These are phyloP conservation scores for Camillea tinctor DNA, from an alignment of 2,329 filamentous ascomycete species.

Conservation along the genomic window DNA sequence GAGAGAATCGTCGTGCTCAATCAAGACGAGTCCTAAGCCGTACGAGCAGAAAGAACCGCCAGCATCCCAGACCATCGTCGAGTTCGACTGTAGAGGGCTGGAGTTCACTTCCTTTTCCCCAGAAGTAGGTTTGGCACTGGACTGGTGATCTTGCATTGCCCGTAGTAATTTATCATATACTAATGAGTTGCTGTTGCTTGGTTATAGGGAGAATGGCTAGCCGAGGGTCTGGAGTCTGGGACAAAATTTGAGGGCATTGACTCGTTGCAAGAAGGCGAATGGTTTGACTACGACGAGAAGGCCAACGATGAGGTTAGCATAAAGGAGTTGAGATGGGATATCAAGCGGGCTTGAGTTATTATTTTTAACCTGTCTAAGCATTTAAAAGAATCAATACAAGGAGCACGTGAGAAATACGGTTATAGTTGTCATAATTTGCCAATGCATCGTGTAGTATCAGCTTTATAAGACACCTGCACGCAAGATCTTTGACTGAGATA, in stretches of 20 bases:
- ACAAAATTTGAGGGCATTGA: slow-evolving; percentile 84
- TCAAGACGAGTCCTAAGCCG: slow-evolving; percentile 69
- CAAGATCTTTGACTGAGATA: no score
- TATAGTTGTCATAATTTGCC: no score
- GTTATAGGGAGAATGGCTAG: slow-evolving; percentile 83
- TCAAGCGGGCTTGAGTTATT: slow-evolving; percentile 63
- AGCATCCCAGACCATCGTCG: slow-evolving; percentile 75
- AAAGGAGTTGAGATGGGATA: slow-evolving; percentile 84
- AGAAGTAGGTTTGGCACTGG: slow-evolving; percentile 57
- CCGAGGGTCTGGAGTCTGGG: slow-evolving; percentile 73
- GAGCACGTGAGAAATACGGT: no score
- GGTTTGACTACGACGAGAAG: slow-evolving; percentile 98
- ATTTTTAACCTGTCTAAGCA: neutral
- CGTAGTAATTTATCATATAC: neutral
- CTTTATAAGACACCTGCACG: no score
- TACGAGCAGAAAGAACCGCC: slow-evolving; percentile 73
- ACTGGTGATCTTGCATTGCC: neutral
- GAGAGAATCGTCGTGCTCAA: slow-evolving; percentile 83
- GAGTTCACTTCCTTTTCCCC: slow-evolving; percentile 90
- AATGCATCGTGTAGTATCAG: no score
- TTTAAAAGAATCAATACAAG: neutral
- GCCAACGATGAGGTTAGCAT: slow-evolving; percentile 88
- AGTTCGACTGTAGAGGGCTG: slow-evolving; percentile 90
- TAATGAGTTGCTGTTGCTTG: slow-evolving; percentile 8
- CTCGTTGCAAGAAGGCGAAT: slow-evolving; percentile 77